Base-by-base conservation (phyloP, 352 stramenopile species). In the Nothophytophthora sp. region DNA sequence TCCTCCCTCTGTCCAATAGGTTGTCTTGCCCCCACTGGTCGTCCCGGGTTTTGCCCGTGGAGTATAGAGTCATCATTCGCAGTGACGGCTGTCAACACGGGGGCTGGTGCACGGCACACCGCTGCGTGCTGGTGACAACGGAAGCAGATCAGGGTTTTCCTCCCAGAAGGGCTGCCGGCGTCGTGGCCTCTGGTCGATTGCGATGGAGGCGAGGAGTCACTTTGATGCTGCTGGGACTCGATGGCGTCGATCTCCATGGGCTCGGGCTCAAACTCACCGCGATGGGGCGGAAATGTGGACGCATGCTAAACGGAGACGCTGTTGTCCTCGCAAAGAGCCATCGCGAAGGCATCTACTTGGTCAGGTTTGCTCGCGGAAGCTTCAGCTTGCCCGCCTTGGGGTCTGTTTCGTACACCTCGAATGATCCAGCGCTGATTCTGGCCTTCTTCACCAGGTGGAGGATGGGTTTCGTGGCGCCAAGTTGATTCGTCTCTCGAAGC, bases 261-360 rank as follows among this genome's bases (percentile, higher is more conserved):
- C 4, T 46, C 25, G 9, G 48, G 36, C 27, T 16, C 34, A 10
- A n/a, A n/a, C n/a, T n/a, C n/a, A n/a, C n/a, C n/a, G n/a, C n/a
- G n/a, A n/a, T n/a, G n/a, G n/a, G n/a, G n/a, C n/a, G n/a, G n/a
- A n/a, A n/a, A n/a, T n/a, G n/a, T n/a, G n/a, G n/a, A n/a, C n/a
- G n/a, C n/a, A n/a, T n/a, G n/a, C n/a, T n/a, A n/a, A n/a, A n/a
- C n/a, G n/a, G n/a, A n/a, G 28, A 59, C 41, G 2, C 22, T 35
- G 10, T 53, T 60, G 27, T 64, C 47, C 22, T 69, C 60, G 37
- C 41, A 41, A 0, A 65, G 28, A 1, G 39, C 61, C 35, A 61
- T 33, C 23, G 27, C 4, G 9, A 66, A 58, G 0, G 39, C 55
- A 4, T 65, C 24, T 33, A n/a, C n/a, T n/a, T n/a, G n/a, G n/a